phyloP scores from a whole-genome alignment of 148 eudicot genomes.

The Mesembryanthemum crystallinum region DNA sequence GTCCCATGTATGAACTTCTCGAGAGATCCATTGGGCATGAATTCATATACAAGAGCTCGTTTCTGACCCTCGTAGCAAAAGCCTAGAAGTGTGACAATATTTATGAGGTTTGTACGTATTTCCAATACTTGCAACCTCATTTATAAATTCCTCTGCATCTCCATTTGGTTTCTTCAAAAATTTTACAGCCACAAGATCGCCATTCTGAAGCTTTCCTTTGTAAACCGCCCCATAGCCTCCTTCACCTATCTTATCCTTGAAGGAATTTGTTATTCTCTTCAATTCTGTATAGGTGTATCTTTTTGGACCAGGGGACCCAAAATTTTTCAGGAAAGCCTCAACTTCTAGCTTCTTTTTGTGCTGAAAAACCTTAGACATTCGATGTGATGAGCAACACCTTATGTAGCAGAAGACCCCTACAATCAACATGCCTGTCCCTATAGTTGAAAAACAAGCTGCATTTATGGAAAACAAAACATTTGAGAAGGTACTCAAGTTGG shows the following conservation, averaged over 20 bases:
- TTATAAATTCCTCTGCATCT: slow-evolving; percentile 32
- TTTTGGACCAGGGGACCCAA: slow-evolving; percentile 25
- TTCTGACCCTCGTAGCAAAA: slow-evolving; percentile 53
- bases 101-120: slow-evolving; percentile 59
- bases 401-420: background rate
- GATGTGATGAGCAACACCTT: background rate
- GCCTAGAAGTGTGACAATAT: slow-evolving; percentile 59
- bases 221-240: slow-evolving; percentile 81
- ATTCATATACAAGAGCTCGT: slow-evolving; percentile 68
- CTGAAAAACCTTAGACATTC: no score
- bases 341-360: background rate
- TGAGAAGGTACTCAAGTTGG: background rate
- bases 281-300: slow-evolving; percentile 54
- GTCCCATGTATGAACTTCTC: slow-evolving; percentile 19
- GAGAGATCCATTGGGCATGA: slow-evolving; percentile 56
- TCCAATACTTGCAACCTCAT: slow-evolving; percentile 54
- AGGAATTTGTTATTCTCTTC: slow-evolving; percentile 58
- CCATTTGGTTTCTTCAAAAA: slow-evolving; percentile 28
- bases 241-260: slow-evolving; percentile 61
- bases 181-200: slow-evolving; percentile 67
- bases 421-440: background rate
- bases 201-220: slow-evolving; percentile 59
- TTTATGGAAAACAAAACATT: background rate
- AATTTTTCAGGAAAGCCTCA: slow-evolving; percentile 4
- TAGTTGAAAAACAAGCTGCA: background rate